phyloP scores from a whole-genome alignment of 441 rosid species.

The Arabidopsis hybrid region DNA sequence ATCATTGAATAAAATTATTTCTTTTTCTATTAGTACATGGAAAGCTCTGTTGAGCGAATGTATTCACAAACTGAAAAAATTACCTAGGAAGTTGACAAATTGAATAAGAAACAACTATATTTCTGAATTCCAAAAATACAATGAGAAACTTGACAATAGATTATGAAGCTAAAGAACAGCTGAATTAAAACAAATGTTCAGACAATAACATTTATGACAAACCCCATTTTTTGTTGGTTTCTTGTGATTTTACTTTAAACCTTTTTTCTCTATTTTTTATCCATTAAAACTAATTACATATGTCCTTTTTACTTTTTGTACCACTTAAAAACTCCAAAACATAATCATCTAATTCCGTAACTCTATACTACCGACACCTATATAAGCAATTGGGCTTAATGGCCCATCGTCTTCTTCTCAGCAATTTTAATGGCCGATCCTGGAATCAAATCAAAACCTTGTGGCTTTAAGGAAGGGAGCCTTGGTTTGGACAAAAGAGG shows the following conservation, averaged over 20 bases:
- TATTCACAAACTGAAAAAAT: too few species aligned
- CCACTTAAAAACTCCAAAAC: neutral
- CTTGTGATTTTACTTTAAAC: neutral
- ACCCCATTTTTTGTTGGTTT: neutral
- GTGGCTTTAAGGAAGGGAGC: too few species aligned
- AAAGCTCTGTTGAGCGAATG: neutral
- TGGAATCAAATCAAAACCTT: too few species aligned
- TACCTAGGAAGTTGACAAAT: neutral
- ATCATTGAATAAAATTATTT: slow-evolving; percentile 14
- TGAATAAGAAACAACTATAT: neutral
- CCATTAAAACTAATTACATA: neutral
- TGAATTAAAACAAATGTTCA: neutral
- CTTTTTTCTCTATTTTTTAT: neutral
- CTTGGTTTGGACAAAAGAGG: too few species aligned
- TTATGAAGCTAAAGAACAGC: neutral
- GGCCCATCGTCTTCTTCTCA: neutral
- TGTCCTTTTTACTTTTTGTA: neutral
- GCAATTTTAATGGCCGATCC: too few species aligned
- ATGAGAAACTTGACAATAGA: neutral
- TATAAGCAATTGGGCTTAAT: neutral
- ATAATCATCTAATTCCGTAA: neutral
- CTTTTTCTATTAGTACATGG: neutral
- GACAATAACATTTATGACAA: too few species aligned
- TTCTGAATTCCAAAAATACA: neutral
- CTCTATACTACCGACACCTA: neutral